Base-by-base conservation (phyloP, 139 green algal genomes). In the Tetradesmus lagerheimii region DNA sequence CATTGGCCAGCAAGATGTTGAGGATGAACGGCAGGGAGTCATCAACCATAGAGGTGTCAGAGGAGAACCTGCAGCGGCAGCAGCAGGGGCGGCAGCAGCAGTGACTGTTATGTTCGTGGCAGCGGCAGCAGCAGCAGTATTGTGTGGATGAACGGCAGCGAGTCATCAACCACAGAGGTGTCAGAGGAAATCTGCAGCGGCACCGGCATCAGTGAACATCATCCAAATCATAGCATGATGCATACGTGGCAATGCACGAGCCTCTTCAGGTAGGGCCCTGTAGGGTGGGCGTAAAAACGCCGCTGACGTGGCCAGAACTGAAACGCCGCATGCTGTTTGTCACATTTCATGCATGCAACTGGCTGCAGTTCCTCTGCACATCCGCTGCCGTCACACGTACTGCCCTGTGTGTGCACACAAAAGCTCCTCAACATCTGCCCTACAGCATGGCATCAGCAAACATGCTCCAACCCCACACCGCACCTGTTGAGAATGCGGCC, bases 1-100 rank as follows among this genome's bases (percentile, higher is more conserved):
- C 39, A 89, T 97, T 96, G 37, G 97, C 96, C 62, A 99, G 92
- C 27, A 98, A 87, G 78, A 99, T 99, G 95, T 99, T 99, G 39
- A 94, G 66, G 31, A 98, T 98, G 93, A 99, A 99, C 25, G 97
- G 97, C 47, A 99, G 93, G 0, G 91, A 94, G 92, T 99, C 96
- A 75, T 99, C 97, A 23, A 97, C 91, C 3, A 90, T 95, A n/a
- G 93, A 93, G 20, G 89, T 91, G 89, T 99, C 97, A 0, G 95
- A 97, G 0, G 95, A 97, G 43, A 99, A 98, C 50, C 97, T 94
- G 91, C 2, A 45, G 66, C 29, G 62, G 34, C 74, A 80, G 34
- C 74, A 45, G 31, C 12, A 27, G 74, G 15, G 43, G 74, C 74
- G 43, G 74, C 74, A 80, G 74, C n/a, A 39, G 18, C 43, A 39